Base-by-base conservation (phyloP, 2,329 filamentous ascomycete species). In the Fusarium caatingaense region DNA sequence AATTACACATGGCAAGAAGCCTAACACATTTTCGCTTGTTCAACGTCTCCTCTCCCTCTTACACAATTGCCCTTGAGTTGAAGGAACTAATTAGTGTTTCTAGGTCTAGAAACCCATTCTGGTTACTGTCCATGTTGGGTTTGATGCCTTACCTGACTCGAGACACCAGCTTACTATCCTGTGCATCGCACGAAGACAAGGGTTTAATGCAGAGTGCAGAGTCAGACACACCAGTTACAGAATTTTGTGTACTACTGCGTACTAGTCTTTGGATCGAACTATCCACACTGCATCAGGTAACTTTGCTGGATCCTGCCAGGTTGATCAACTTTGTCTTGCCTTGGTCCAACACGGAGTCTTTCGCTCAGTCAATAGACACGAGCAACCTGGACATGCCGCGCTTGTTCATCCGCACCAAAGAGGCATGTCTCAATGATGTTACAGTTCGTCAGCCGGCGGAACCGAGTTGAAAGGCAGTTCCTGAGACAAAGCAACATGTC, bases 121-220 rank as follows among this genome's bases (percentile, higher is more conserved):
- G 11, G 18, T 58, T 28, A 30, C 47, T 25, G 41, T 55, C 56
- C 56, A 48, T 12, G 20, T 67, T 44, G 47, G 56, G 66, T 46
- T 51, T 56, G 56, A 70, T 67, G 53, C 67, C 51, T 50, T 64
- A 62, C 34, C 49, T 68, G 67, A 70, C 63, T 70, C 68, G 48
- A 48, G 54, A 46, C 58, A 60, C 45, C 53, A 59, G 42, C 28
- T 55, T 50, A 64, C 56, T 47, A 25, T 47, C 47, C 56, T 41
- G 54, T 49, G 42, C 62, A 56, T 46, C 42, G 41, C 51, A 51
- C 48, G 30, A 21, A 44, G 41, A 48, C 61, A 58, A 48, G 66
- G 66, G 66, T 44, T 46, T 25, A 40, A 57, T 47, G 60, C 66
- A 69, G 46, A 53, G 41, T 48, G 56, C 66, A 69, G 46, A 53